A percentile compares a stretch with the other conserved stretches of the same genome.
Evolutionary conservation across 139 green algal species (phyloP).

Genomic region (Mesotaenium endlicherianum): DNA sequence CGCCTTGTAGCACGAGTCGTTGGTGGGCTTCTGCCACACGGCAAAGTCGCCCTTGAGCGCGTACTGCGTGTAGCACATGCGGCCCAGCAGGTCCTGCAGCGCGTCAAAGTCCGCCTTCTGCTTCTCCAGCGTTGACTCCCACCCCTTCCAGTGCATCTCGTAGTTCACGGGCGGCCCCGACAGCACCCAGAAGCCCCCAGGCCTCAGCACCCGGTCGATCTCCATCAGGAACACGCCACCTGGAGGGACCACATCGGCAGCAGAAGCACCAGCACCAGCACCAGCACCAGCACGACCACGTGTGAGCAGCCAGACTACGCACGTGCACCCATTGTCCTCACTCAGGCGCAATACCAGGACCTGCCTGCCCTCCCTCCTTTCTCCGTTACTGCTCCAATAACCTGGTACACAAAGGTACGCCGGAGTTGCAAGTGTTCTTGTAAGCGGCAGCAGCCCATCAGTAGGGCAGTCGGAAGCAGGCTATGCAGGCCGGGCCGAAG

Average conservation of each 20-base stretch:
- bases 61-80: not conserved
- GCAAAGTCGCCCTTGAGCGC: constrained; percentile 9
- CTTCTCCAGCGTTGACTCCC: not conserved
- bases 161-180: constrained; percentile 34
- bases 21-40: constrained; percentile 3
- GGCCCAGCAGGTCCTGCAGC: not conserved
- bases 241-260: not conserved
- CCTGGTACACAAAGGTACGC: too few relatives aligned
- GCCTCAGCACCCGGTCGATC: constrained; percentile 35
- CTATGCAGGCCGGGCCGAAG: too few relatives aligned
- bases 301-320: too few relatives aligned
- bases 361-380: too few relatives aligned
- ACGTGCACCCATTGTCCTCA: too few relatives aligned
- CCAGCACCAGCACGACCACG: too few relatives aligned
- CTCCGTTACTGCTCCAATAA: too few relatives aligned
- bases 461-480: too few relatives aligned
- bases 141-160: not conserved
- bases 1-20: not conserved
- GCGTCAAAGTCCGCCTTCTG: not conserved
- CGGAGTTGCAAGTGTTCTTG: too few relatives aligned
- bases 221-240: constrained; percentile 41
- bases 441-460: too few relatives aligned
- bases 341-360: too few relatives aligned
- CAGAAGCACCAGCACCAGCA: too few relatives aligned
- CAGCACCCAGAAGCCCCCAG: constrained; percentile 43